These are phyloP conservation scores for Rosellinia necatrix DNA, from an alignment of 2,329 filamentous ascomycete species.

Conservation along the genomic window DNA sequence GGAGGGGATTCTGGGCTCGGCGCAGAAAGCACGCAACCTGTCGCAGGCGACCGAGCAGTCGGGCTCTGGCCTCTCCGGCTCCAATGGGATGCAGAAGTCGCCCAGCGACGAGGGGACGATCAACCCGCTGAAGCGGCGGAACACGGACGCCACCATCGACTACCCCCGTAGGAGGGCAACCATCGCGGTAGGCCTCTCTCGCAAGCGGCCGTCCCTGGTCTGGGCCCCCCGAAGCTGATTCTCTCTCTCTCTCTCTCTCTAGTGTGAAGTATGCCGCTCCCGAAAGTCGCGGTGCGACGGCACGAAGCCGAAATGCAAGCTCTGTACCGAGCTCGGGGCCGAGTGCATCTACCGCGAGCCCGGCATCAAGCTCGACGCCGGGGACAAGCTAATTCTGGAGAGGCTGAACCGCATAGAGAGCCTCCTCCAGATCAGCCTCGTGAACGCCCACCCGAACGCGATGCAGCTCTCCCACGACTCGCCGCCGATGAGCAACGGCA, in stretches of 20 bases:
- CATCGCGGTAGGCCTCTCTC: conserved; percentile 61
- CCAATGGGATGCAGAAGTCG: conserved; percentile 52
- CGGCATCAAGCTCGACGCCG: conserved; percentile 84
- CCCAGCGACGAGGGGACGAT: conserved; percentile 55
- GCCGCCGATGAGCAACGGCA: conserved; percentile 67
- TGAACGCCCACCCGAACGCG: conserved; percentile 53
- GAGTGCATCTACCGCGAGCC: conserved; percentile 86
- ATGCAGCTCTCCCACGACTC: conserved; percentile 65
- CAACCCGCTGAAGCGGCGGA: conserved; percentile 63
- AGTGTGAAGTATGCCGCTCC: conserved; percentile 83
- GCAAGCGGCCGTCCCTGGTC: conserved; percentile 9
- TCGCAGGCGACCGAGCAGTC: conserved; percentile 59
- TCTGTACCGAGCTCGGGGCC: conserved; percentile 80
- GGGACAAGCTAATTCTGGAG: conserved; percentile 84
- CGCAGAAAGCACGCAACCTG: conserved; percentile 59
- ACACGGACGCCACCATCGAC: conserved; percentile 64
- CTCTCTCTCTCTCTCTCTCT: too few species aligned
- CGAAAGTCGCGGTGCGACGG: conserved; percentile 81
- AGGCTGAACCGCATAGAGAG: conserved; percentile 77
- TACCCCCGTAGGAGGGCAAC: conserved; percentile 68
- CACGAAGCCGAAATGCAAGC: conserved; percentile 79
- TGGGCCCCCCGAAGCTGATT: conserved; percentile 16
- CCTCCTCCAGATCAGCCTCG: conserved; percentile 72
- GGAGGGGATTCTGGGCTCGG: conserved; percentile 58
- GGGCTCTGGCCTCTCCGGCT: conserved; percentile 21